Base-by-base conservation (phyloP, 768 basidiomycete genomes). In the Vishniacozyma victoriae region DNA sequence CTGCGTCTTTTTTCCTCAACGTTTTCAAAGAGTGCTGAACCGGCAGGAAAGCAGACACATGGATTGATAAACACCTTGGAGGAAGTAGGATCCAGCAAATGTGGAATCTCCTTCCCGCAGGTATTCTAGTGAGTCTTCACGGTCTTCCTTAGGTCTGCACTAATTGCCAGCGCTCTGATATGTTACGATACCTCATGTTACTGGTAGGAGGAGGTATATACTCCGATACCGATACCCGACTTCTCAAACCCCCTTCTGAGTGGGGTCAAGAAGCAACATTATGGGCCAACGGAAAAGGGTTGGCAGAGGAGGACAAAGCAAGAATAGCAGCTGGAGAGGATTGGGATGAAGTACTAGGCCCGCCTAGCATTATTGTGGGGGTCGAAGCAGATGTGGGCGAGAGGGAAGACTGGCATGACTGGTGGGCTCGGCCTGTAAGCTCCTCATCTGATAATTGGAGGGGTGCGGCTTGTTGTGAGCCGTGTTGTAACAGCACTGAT, bases 341-440 rank as follows among this genome's bases (percentile, higher is more conserved):
- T 5, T 42, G 55, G 31, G 60, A 67, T 36, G 41, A 50, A 19
- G 59, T 55, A 13, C 22, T 63, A 3, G 62, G 60, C 0, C 46
- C 35, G 14, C 64, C 71, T 1, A 70, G 71, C 18, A 60, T 75
- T 11, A 64, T 77, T 7, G 69, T 76, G 6, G 76, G 76, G 0
- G 48, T 76, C 22, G 76, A 77, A 49, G 75, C 74, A 3, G 76
- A 77, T 58, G 76, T 77, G 14, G 75, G 75, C 4, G 62, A 64
- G 33, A 62, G 75, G 24, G 59, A 57, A 43, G 76, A 76, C 54
- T 77, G 76, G 76, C 57, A 71, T 41, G 56, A 72, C 41, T 69
- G 68, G 68, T 72, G 70, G 70, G 60, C 70, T 23, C 33, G 70
- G 53, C 70, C 68, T n/a, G 67, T 71, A 26, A 60, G 69, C 15